A percentile compares a stretch with the other conserved stretches of the same genome.
These are phyloP conservation scores for Cryptosporidium xiaoi DNA, from an alignment of 169 alveolate species.

Conservation along the genomic window DNA sequence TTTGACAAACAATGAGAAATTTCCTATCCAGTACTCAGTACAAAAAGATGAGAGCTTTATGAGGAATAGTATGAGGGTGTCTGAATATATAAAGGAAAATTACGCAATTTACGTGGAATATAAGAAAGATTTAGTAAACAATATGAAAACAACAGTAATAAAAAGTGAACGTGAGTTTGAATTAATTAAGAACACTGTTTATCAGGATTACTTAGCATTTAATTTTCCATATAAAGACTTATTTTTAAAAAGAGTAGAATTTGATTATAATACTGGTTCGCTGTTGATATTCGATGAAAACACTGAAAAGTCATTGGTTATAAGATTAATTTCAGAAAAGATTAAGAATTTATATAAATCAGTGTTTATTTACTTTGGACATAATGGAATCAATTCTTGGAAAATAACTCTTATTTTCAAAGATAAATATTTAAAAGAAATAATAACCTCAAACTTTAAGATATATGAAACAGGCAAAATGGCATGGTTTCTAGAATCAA, in stretches of 20 bases:
- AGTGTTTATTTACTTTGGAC: not conserved
- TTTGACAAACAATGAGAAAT: constrained; percentile 40
- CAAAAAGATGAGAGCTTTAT: not conserved
- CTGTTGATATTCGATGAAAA: not conserved
- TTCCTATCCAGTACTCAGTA: constrained; percentile 45
- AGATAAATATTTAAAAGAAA: not conserved
- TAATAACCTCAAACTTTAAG: not conserved
- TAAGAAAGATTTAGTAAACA: not conserved
- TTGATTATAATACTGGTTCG: constrained; percentile 2
- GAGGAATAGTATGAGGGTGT: not conserved
- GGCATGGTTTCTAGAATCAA: constrained; percentile 13
- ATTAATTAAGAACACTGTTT: not conserved
- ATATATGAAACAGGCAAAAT: constrained; percentile 47
- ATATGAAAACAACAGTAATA: not conserved
- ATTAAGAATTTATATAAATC: not conserved
- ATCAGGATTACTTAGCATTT: constrained; percentile 22
- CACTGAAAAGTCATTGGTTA: not conserved
- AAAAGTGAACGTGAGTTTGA: not conserved
- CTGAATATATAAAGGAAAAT: constrained; percentile 5
- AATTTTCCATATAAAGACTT: constrained; percentile 32
- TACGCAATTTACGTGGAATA: constrained; percentile 35
- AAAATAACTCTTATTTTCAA: not conserved
- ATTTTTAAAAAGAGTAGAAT: not conserved
- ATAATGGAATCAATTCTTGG: constrained; percentile 34
- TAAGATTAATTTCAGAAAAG: not conserved